Evolutionary conservation across 2,329 filamentous ascomycete genomes (phyloP), one percentile per base, ranked within the genome.

Genomic region (Verticillium nonalfalfae): DNA sequence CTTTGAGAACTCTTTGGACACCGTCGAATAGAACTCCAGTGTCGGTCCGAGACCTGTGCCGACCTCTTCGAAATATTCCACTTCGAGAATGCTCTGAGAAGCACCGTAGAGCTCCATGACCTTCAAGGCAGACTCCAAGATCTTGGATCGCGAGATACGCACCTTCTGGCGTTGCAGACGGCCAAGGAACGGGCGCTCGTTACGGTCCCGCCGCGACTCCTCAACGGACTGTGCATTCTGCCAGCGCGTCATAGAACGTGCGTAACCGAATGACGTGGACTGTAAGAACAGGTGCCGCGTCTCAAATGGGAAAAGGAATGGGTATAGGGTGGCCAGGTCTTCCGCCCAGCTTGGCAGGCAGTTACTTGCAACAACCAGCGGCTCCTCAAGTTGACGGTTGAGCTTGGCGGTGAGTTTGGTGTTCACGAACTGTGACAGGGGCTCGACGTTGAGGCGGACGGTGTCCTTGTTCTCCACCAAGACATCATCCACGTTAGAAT

Each of bases 31-130:
- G 73, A 99, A 99, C 72, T 99, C 95, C 14, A 99, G 83, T 0
- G 95, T 99, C 4, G 95, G 95, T 0, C 95, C 95, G 56, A 99
- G 82, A 56, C 95, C 95, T 31, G 96, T 99, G 61, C 95, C 95
- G 26, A 99, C 95, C 76, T 99, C 95, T 70, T 98, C 95, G 68
- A 99, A 99, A 71, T 99, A 99, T 71, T 99, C 96, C 1, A 99
- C 94, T 71, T 99, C 95, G 0, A 99, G 79, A 34, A 98, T 91
- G 72, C 94, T 98, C 62, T 96, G 91, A 1, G 94, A 96, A n/a
- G 91, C 91, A 0, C 95, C 95, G 69, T 99, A 99, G 2, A 98
- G 84, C 68, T 99, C 94, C 94, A 99, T 98, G 35, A 99, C 95
- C 75, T 99, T 99, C 73, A 98, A 82, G 0, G 95, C 95, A 14